A percentile compares a stretch with the other conserved stretches of the same genome.
phyloP scores from a whole-genome alignment of 1,284 basidiomycete genomes.

The Rhizopogon hawkerae region DNA sequence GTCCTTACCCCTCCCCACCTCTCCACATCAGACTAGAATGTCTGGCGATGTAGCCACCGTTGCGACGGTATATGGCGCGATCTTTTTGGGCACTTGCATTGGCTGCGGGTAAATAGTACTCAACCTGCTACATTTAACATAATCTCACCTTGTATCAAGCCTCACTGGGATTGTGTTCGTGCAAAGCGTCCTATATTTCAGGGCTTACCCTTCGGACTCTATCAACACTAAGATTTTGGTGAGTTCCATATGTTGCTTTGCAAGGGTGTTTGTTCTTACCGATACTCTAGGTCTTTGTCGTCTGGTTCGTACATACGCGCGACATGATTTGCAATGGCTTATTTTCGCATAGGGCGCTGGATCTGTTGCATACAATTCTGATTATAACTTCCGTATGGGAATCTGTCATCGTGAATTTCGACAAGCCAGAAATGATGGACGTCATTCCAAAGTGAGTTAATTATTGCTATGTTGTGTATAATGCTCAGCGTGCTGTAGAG shows the following conservation, averaged over 20 bases:
- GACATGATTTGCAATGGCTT: not conserved
- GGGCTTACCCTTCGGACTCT: slow-evolving; percentile 33
- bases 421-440: slow-evolving; percentile 21
- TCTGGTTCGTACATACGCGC: slow-evolving; percentile 13
- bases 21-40: not conserved
- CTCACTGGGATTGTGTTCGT: slow-evolving; percentile 40
- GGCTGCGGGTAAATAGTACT: slow-evolving; percentile 18
- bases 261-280: slow-evolving; percentile 14
- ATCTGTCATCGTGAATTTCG: slow-evolving; percentile 21
- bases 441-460: slow-evolving; percentile 21
- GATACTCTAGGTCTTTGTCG: slow-evolving; percentile 21
- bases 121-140: not conserved
- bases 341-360: slow-evolving; percentile 14
- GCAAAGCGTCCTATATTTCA: slow-evolving; percentile 38
- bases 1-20: not conserved
- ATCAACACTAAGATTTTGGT: slow-evolving; percentile 32
- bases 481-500: not conserved
- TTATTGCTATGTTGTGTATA: rapidly evolving
- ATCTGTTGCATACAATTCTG: slow-evolving; percentile 24
- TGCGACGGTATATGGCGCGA: slow-evolving; percentile 25
- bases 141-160: slow-evolving; percentile 23
- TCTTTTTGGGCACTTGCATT: slow-evolving; percentile 24
- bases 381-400: slow-evolving; percentile 24
- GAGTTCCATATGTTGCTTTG: slow-evolving; percentile 12
- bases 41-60: slow-evolving; percentile 26